Evolutionary conservation across 805 yeast species (phyloP).

Genomic region (Brettanomyces nanus): DNA sequence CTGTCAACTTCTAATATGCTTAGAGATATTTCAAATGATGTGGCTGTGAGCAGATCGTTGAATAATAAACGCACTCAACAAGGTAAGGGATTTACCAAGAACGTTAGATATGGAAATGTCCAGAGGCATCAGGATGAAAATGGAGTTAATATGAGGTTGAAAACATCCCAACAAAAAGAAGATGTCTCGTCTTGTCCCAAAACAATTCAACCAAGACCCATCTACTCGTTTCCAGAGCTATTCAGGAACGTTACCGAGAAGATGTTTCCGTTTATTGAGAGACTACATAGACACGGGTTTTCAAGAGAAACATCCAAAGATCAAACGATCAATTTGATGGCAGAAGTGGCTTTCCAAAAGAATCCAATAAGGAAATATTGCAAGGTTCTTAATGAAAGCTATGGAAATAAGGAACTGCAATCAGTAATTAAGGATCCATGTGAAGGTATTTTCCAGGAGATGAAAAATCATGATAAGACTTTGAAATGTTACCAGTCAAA

Average conservation of each 20-base stretch:
- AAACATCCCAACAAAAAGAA: no score
- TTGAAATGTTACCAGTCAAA: neutral
- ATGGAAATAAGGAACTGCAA: neutral
- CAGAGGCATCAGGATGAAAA: no score
- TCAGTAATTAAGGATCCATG: neutral
- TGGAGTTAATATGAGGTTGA: no score
- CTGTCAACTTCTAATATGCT: constrained; percentile 8
- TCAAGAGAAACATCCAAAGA: neutral
- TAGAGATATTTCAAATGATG: constrained; percentile 13
- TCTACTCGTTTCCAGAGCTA: constrained; percentile 8
- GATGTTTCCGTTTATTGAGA: constrained; percentile 10
- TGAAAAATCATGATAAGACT: neutral
- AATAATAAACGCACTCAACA: no score
- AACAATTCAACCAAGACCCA: constrained; percentile 7
- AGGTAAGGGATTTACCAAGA: no score
- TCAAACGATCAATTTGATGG: constrained; percentile 1
- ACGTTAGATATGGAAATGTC: no score
- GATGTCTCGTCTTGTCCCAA: no score
- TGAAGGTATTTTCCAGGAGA: neutral
- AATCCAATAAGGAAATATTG: constrained; percentile 12
- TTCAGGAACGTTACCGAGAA: constrained; percentile 4
- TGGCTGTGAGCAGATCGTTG: no score
- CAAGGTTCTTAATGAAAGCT: neutral
- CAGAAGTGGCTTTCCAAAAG: constrained; percentile 6
- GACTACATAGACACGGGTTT: neutral